Evolutionary conservation across 2,329 filamentous ascomycete species (phyloP).

Genomic region (Botrytis squamosa): DNA sequence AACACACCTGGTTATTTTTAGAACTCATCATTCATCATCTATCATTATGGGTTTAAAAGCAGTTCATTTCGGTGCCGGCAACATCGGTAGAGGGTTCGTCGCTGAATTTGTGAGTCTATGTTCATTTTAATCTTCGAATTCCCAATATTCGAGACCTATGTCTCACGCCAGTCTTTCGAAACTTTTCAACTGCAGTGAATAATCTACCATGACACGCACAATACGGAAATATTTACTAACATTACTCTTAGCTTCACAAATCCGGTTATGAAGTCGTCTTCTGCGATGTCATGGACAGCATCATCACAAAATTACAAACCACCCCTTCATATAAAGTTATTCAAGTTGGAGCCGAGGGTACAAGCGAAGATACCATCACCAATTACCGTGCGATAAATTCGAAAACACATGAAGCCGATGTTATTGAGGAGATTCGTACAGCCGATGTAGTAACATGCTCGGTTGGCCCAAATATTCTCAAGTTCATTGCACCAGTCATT

Average conservation of each 20-base stretch:
- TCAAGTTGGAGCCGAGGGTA: slow-evolving; percentile 83
- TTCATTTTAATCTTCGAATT: neutral
- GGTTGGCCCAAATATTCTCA: slow-evolving; percentile 92
- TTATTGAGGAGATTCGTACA: slow-evolving; percentile 80
- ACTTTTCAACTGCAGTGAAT: too few relatives aligned
- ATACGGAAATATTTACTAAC: slow-evolving; percentile 11
- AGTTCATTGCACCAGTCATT: slow-evolving; percentile 93
- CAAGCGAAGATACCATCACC: slow-evolving; percentile 77
- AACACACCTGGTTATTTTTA: too few relatives aligned
- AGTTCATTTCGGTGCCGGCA: slow-evolving; percentile 82
- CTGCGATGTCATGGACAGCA: slow-evolving; percentile 82
- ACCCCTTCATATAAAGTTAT: slow-evolving; percentile 83
- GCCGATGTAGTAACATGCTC: slow-evolving; percentile 95
- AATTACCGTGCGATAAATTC: slow-evolving; percentile 98
- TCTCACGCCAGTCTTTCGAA: neutral
- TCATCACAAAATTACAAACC: slow-evolving; percentile 78
- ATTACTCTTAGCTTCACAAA: slow-evolving; percentile 55
- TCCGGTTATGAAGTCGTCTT: slow-evolving; percentile 96
- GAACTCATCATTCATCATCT: neutral
- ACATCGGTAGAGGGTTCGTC: slow-evolving; percentile 61
- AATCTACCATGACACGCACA: neutral
- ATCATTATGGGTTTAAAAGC: slow-evolving; percentile 56
- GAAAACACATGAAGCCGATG: slow-evolving; percentile 75
- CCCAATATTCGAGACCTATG: neutral
- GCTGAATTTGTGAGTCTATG: slow-evolving; percentile 24